Percentiles rank a stretch among this genome's conserved stretches.
phyloP scores from a whole-genome alignment of 2,329 filamentous ascomycete genomes.

The Esteya vermicola region DNA sequence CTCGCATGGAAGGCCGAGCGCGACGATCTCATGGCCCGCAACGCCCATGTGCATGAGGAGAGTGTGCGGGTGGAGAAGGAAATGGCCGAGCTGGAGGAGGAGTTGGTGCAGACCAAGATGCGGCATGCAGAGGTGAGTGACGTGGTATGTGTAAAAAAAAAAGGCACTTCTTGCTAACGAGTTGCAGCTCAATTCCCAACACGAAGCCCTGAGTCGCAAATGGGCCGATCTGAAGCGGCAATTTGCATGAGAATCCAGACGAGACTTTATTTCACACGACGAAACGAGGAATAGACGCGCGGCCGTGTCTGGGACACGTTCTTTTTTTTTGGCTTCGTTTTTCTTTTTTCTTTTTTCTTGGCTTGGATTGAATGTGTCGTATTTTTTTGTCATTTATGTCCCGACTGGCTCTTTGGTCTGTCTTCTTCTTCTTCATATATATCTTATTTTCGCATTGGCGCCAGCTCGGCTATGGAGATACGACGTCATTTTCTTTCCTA shows the following conservation, averaged over 20 bases:
- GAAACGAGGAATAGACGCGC: too few species aligned
- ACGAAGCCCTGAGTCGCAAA: conserved; percentile 61
- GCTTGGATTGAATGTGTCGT: neutral
- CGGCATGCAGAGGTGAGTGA: conserved; percentile 75
- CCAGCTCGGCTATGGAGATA: neutral
- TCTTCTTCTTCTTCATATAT: too few species aligned
- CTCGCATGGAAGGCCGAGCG: conserved; percentile 69
- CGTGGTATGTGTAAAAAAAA: neutral
- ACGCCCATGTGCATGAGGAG: conserved; percentile 86
- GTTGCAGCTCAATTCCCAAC: conserved; percentile 54
- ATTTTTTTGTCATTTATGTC: neutral
- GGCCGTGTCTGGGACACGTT: too few species aligned
- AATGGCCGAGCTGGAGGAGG: conserved; percentile 80
- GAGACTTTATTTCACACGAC: too few species aligned
- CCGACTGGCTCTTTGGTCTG: too few species aligned
- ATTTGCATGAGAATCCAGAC: conserved; percentile 21
- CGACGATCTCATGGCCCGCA: conserved; percentile 82
- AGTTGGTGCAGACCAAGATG: conserved; percentile 89
- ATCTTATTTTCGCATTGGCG: too few species aligned
- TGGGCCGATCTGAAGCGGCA: conserved; percentile 60
- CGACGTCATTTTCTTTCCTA: neutral
- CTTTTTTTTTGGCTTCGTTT: neutral
- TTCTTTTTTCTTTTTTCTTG: neutral
- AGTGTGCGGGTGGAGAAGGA: conserved; percentile 81
- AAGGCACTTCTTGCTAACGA: too few species aligned